These are phyloP conservation scores for Fusarium subtropicale DNA, from an alignment of 2,329 filamentous ascomycete genomes.

Conservation along the genomic window DNA sequence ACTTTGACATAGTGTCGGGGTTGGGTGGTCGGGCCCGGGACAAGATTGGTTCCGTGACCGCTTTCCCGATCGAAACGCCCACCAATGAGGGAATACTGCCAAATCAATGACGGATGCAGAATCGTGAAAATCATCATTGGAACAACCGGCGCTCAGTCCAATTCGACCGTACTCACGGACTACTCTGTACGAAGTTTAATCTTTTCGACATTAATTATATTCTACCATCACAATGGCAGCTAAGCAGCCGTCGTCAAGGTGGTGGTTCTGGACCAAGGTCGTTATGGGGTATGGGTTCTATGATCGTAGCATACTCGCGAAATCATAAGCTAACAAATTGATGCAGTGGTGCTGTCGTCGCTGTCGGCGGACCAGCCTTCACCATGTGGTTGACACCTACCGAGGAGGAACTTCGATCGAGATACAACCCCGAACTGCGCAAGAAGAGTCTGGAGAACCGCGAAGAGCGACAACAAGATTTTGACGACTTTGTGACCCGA, in stretches of 20 bases:
- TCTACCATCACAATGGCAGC: slow-evolving; percentile 47
- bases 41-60: slow-evolving; percentile 40
- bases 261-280: slow-evolving; percentile 76
- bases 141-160: slow-evolving; percentile 28
- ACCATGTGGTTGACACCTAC: slow-evolving; percentile 83
- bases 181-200: not conserved
- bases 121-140: slow-evolving; percentile 48
- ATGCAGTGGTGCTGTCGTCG: slow-evolving; percentile 74
- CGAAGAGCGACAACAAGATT: slow-evolving; percentile 81
- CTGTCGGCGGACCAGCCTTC: slow-evolving; percentile 86
- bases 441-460: slow-evolving; percentile 85
- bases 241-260: slow-evolving; percentile 62
- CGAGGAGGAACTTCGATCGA: slow-evolving; percentile 91
- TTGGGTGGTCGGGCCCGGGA: slow-evolving; percentile 18
- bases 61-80: slow-evolving; percentile 33
- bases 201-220: not conserved
- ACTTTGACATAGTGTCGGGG: not conserved
- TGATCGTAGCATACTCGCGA: slow-evolving; percentile 22
- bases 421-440: slow-evolving; percentile 95
- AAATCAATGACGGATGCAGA: slow-evolving; percentile 49
- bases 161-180: slow-evolving; percentile 2
- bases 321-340: slow-evolving; percentile 27
- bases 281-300: slow-evolving; percentile 68
- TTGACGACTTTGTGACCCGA: slow-evolving; percentile 85
- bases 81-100: slow-evolving; percentile 41